phyloP scores from a whole-genome alignment of 139 green algal species.

The Chlamydomonas incerta region DNA sequence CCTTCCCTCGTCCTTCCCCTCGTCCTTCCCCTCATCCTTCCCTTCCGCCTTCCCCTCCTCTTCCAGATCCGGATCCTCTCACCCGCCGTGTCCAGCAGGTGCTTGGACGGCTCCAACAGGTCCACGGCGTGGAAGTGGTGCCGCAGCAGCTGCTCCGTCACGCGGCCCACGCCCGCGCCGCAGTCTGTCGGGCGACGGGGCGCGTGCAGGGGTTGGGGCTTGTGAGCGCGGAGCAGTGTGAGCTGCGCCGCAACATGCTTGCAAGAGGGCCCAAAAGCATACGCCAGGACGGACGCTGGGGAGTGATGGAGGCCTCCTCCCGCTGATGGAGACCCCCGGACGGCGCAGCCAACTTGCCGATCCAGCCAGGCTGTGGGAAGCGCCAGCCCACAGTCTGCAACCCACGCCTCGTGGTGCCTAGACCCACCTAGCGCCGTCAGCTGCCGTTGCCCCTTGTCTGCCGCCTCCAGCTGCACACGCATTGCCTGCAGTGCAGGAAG shows the following conservation, averaged over 20 bases:
- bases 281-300: not conserved
- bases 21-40: not conserved
- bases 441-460: constrained; percentile 49
- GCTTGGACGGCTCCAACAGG: constrained; percentile 82
- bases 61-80: not conserved
- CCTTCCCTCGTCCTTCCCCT: not conserved
- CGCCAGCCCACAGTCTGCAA: too few species aligned
- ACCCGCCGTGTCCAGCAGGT: constrained; percentile 75
- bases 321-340: too few species aligned
- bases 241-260: too few species aligned
- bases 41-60: constrained; percentile 30
- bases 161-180: constrained; percentile 92
- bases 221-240: too few species aligned
- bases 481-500: constrained; percentile 54
- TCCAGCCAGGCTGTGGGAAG: not conserved
- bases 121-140: constrained; percentile 91
- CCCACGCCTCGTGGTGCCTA: too few species aligned
- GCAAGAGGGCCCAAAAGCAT: too few species aligned
- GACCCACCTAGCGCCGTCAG: constrained; percentile 62
- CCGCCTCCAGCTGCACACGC: constrained; percentile 61
- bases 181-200: too few species aligned
- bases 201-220: too few species aligned
- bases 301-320: not conserved
- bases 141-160: constrained; percentile 90
- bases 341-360: too few species aligned